Conservation (phyloP, 2,329 filamentous ascomycete species). For the Paraconiothyrium sp. region DNA sequence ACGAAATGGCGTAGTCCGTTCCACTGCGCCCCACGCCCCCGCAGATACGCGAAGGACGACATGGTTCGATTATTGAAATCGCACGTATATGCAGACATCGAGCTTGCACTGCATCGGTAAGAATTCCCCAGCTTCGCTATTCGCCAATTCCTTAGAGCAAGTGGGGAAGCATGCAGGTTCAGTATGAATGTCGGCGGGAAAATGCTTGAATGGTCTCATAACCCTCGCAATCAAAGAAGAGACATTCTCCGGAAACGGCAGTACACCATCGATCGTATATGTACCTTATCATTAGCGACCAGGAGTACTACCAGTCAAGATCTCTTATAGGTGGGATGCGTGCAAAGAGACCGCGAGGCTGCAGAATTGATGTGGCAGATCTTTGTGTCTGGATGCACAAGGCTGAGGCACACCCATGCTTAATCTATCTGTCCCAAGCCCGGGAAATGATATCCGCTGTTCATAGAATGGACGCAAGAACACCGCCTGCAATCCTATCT, state of each 20-base stretch:
- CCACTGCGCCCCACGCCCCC: not conserved
- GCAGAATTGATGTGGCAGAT: not conserved
- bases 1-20: not conserved
- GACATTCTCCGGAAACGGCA: slow-evolving; percentile 2
- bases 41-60: not conserved
- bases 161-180: not conserved
- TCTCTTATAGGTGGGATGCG: not conserved
- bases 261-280: not conserved
- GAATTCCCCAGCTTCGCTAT: not conserved
- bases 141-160: not conserved
- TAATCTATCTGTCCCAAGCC: not conserved
- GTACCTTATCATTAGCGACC: not conserved
- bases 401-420: not conserved
- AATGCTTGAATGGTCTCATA: not conserved
- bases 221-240: not conserved
- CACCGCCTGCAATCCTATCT: not conserved
- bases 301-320: not conserved
- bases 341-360: not conserved
- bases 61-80: not conserved
- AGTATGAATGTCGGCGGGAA: not conserved
- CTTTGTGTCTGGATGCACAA: not conserved
- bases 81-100: not conserved
- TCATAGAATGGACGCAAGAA: not conserved
- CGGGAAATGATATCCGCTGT: not conserved
- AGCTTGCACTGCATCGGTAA: slow-evolving; percentile 5